Conservation (phyloP, 768 basidiomycete genomes). For the Astraeus odoratus region DNA sequence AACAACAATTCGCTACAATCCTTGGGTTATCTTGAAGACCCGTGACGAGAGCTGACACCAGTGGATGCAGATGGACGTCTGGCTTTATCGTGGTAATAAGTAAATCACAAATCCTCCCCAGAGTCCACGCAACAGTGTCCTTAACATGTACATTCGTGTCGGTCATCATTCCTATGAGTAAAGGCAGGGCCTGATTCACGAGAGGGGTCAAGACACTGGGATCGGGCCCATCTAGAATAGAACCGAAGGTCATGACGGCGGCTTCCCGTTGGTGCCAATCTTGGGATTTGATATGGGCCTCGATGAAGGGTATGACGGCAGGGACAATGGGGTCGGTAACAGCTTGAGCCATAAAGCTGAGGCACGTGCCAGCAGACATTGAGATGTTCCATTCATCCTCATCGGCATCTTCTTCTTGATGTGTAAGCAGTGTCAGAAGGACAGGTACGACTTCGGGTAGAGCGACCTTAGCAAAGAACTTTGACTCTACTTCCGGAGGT, state of each 20-base stretch:
- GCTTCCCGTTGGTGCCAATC: slow-evolving; percentile 98
- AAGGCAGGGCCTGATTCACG: slow-evolving; percentile 88
- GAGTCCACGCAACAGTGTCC: slow-evolving; percentile 97
- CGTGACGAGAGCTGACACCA: slow-evolving; percentile 76
- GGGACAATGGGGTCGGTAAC: slow-evolving; percentile 89
- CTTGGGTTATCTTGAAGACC: slow-evolving; percentile 77
- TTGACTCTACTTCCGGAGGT: slow-evolving; percentile 76
- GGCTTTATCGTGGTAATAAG: slow-evolving; percentile 82
- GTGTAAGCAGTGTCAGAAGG: slow-evolving; percentile 78
- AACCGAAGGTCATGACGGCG: slow-evolving; percentile 97
- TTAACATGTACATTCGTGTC: slow-evolving; percentile 83
- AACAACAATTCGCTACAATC: slow-evolving; percentile 91
- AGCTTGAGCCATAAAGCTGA: slow-evolving; percentile 82
- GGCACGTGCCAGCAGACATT: slow-evolving; percentile 93
- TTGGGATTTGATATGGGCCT: slow-evolving; percentile 83
- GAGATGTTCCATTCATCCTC: slow-evolving; percentile 99
- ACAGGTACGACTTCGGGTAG: slow-evolving; percentile 94
- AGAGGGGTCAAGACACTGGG: slow-evolving; percentile 81
- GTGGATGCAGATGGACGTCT: slow-evolving; percentile 77
- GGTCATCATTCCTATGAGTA: slow-evolving; percentile 92
- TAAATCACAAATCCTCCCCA: slow-evolving; percentile 90
- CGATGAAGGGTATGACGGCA: slow-evolving; percentile 95
- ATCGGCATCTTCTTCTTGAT: slow-evolving; percentile 94
- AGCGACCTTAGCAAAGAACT: slow-evolving; percentile 90
- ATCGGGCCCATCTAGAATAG: slow-evolving; percentile 95